Conservation (phyloP, 768 basidiomycete species). For the Cystobasidium tubakii region DNA sequence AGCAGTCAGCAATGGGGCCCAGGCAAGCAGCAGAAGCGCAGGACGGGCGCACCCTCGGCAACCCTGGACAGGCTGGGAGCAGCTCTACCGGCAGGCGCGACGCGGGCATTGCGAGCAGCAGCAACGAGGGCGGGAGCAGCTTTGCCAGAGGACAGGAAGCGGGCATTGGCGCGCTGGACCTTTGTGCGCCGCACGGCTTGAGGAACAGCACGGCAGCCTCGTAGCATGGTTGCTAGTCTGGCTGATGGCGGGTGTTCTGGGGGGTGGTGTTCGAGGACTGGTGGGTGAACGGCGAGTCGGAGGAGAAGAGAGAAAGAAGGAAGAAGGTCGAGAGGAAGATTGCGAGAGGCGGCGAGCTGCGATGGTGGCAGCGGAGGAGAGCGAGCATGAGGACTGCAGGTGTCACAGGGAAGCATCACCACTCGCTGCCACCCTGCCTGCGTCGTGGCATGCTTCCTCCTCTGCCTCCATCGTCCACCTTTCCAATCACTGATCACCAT, state of each 20-base stretch:
- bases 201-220: slow-evolving; percentile 33
- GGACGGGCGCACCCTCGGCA: slow-evolving; percentile 7
- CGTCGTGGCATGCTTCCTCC: not conserved
- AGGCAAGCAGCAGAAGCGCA: not conserved
- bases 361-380: not conserved
- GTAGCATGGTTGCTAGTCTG: slow-evolving; percentile 24
- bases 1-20: not conserved
- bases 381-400: not conserved
- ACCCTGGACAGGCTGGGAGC: not conserved
- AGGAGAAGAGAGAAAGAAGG: slow-evolving; percentile 3
- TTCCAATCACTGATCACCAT: not conserved
- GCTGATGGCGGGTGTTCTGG: not conserved
- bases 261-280: not conserved
- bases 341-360: not conserved
- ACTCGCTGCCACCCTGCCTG: no score
- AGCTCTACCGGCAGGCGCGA: not conserved
- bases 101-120: not conserved
- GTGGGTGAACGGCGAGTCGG: not conserved
- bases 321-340: not conserved
- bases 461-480: not conserved
- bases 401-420: not conserved
- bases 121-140: slow-evolving; percentile 11
- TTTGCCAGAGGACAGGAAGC: slow-evolving; percentile 12
- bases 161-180: slow-evolving; percentile 29
- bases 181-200: slow-evolving; percentile 27